A percentile compares a stretch with the other conserved stretches of the same genome.
phyloP scores from a whole-genome alignment of 257 asterid species.

The Thymus mandschuricus region DNA sequence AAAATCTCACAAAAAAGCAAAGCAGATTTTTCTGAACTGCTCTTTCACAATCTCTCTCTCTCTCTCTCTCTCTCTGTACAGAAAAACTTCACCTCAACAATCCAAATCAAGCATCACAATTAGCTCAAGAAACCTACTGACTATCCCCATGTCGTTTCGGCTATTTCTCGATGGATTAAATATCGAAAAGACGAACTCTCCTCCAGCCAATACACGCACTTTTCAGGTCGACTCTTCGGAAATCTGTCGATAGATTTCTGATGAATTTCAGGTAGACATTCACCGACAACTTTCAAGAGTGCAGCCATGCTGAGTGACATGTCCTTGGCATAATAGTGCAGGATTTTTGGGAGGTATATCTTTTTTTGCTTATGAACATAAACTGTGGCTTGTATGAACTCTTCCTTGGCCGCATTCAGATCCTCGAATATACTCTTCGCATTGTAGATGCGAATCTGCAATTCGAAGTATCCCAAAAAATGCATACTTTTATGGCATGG shows the following conservation, averaged over 20 bases:
- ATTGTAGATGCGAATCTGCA: slow-evolving; percentile 72
- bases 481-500: neutral
- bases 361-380: slow-evolving; percentile 64
- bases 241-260: slow-evolving; percentile 51
- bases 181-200: slow-evolving; percentile 71
- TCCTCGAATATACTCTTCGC: slow-evolving; percentile 67
- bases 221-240: slow-evolving; percentile 61
- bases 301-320: slow-evolving; percentile 64
- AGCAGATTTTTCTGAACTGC: slow-evolving; percentile 17
- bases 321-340: slow-evolving; percentile 67
- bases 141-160: slow-evolving; percentile 43
- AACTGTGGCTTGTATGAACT: slow-evolving; percentile 61
- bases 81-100: neutral
- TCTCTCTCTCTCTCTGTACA: slow-evolving; percentile 28
- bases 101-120: slow-evolving; percentile 19
- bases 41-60: neutral
- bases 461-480: slow-evolving; percentile 7
- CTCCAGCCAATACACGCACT: slow-evolving; percentile 66
- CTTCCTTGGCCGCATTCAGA: slow-evolving; percentile 74
- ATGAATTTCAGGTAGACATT: slow-evolving; percentile 54
- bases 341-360: slow-evolving; percentile 69
- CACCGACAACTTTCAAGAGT: slow-evolving; percentile 56
- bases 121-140: slow-evolving; percentile 19
- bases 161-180: slow-evolving; percentile 62
- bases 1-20: slow-evolving; percentile 18